phyloP scores from a whole-genome alignment of 2,329 filamentous ascomycete species.

The Fusarium keratoplasticum region DNA sequence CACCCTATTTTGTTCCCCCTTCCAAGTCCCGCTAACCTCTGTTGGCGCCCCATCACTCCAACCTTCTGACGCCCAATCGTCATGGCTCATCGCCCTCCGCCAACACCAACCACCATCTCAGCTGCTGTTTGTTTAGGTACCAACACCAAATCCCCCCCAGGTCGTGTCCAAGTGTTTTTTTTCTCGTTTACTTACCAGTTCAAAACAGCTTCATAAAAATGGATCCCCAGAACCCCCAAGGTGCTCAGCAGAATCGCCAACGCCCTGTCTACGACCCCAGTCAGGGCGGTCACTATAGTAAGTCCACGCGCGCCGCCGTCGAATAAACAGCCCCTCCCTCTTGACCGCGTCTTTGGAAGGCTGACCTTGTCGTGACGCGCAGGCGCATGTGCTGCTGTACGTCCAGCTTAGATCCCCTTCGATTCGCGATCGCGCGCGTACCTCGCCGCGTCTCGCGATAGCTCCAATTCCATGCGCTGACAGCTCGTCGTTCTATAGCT shows the following conservation, averaged over 20 bases:
- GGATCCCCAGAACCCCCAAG: conserved; percentile 59
- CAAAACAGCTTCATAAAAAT: conserved; percentile 41
- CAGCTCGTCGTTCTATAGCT: conserved; percentile 65
- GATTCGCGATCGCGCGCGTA: not conserved
- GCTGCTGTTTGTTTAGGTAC: conserved; percentile 9
- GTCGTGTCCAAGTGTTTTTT: not conserved
- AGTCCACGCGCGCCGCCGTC: conserved; percentile 42
- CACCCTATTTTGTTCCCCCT: not conserved
- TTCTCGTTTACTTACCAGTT: not conserved
- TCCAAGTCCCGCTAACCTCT: not conserved
- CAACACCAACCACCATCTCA: conserved; percentile 17
- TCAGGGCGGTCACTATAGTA: conserved; percentile 84
- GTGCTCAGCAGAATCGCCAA: conserved; percentile 67
- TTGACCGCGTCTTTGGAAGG: conserved; percentile 13
- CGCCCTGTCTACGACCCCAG: conserved; percentile 78
- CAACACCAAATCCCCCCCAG: conserved; percentile 9
- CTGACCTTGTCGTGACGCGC: conserved; percentile 10
- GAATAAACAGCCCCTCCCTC: not conserved
- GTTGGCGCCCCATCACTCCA: not conserved
- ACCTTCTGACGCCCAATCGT: conserved; percentile 40
- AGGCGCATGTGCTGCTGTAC: conserved; percentile 62
- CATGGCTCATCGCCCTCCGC: conserved; percentile 24
- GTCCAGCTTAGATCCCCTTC: conserved; percentile 22
- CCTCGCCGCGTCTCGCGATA: not conserved
- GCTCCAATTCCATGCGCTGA: conserved; percentile 21